phyloP scores from a whole-genome alignment of 352 stramenopile species.

The Pythium dissimile region DNA sequence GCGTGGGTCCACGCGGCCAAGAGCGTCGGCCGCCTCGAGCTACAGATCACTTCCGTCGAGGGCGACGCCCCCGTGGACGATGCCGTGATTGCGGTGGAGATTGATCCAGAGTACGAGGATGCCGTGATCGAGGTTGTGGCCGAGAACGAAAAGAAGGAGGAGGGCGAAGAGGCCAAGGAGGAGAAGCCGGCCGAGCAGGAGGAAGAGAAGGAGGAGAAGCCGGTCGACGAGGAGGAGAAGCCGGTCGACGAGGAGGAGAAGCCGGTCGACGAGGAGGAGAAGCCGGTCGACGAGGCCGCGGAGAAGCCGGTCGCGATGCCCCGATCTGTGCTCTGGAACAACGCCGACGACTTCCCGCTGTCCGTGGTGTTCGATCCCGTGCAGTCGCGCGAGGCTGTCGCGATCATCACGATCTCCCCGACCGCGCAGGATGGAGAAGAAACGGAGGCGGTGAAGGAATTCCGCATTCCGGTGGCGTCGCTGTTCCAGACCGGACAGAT shows the following conservation, averaged over 20 bases:
- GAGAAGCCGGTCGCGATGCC: neutral
- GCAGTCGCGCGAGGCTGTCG: conserved; percentile 75
- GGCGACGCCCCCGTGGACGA: conserved; percentile 50
- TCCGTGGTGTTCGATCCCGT: conserved; percentile 82
- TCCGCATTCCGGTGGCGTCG: conserved; percentile 72
- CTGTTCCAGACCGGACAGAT: conserved; percentile 59
- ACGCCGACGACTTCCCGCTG: conserved; percentile 41
- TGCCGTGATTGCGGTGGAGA: conserved; percentile 55
- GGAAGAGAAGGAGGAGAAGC: neutral
- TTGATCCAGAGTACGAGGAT: conserved; percentile 77
- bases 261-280: conserved; percentile 5
- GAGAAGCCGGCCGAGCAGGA: neutral
- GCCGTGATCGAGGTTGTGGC: conserved; percentile 38
- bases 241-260: neutral
- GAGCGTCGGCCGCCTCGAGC: conserved; percentile 69
- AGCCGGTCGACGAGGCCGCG: neutral
- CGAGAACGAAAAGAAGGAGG: neutral
- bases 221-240: conserved; percentile 1
- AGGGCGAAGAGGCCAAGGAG: conserved; percentile 1
- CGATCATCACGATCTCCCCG: conserved; percentile 58
- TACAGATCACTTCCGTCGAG: conserved; percentile 53
- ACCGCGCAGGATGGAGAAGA: conserved; percentile 37
- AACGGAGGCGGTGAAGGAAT: conserved; percentile 68
- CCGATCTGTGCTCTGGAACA: conserved; percentile 30
- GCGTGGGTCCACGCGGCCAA: conserved; percentile 32